These are phyloP conservation scores for Lycium ferocissimum DNA, from an alignment of 257 asterid genomes.

Conservation along the genomic window DNA sequence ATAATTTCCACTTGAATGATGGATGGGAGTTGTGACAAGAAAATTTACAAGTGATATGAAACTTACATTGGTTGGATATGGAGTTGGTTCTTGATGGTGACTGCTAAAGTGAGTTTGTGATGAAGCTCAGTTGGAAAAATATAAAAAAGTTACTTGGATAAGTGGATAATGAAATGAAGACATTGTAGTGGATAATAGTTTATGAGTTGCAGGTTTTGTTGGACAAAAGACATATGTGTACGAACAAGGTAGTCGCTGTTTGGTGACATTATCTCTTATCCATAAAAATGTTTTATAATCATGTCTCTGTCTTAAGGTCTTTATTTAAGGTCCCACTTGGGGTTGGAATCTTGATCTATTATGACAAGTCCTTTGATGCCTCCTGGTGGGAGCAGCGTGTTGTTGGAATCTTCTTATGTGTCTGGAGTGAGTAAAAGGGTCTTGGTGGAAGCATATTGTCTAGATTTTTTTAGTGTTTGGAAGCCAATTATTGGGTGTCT, in stretches of 20 bases:
- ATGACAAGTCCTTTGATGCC: constrained; percentile 24
- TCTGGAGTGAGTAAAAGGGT: not conserved
- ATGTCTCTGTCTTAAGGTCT: constrained; percentile 19
- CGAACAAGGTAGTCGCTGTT: constrained; percentile 24
- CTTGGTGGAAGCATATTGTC: not conserved
- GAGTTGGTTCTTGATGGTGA: constrained; percentile 23
- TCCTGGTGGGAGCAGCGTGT: not conserved
- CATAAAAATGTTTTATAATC: not conserved
- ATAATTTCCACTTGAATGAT: too few species aligned
- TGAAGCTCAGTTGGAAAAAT: not conserved
- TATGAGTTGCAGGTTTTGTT: not conserved
- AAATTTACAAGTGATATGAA: too few species aligned
- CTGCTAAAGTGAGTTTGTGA: not conserved
- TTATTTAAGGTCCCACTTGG: constrained; percentile 6
- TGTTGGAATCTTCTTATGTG: constrained; percentile 29
- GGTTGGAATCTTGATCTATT: constrained; percentile 34
- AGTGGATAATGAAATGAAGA: constrained; percentile 13
- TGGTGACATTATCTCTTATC: constrained; percentile 26
- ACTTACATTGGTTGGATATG: not conserved
- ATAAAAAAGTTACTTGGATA: not conserved
- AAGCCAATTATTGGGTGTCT: too few species aligned
- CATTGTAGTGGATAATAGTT: not conserved
- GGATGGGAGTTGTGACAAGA: too few species aligned
- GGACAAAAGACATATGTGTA: constrained; percentile 32
- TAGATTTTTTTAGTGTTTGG: not conserved